Evolutionary conservation across 192 early-diverging fungal species (phyloP).

Genomic region (Haplosporangium gracile): DNA sequence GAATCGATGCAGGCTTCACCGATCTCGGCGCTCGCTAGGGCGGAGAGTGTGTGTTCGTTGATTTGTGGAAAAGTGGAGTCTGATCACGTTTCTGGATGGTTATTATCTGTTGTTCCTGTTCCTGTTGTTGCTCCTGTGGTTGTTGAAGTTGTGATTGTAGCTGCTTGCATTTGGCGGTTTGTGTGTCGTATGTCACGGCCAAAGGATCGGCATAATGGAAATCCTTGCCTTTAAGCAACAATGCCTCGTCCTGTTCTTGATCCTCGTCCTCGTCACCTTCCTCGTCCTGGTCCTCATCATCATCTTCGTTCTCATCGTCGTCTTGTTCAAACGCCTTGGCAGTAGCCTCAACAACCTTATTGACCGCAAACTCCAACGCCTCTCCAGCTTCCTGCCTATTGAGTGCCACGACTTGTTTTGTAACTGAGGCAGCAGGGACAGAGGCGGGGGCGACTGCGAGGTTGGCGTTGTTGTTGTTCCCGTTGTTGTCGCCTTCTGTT

Average conservation of each 20-base stretch:
- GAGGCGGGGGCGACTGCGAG: background rate
- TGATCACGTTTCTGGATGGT: slow-evolving; percentile 15
- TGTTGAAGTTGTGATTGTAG: background rate
- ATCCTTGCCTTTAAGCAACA: background rate
- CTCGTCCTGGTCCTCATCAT: background rate
- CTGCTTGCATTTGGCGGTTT: background rate
- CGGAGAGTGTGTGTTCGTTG: background rate
- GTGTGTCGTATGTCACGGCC: background rate
- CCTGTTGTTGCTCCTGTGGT: background rate
- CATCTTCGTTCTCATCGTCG: slow-evolving; percentile 7
- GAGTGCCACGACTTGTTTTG: background rate
- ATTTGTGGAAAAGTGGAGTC: background rate
- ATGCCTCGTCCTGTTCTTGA: background rate
- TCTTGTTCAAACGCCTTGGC: background rate
- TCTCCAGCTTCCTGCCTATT: background rate
- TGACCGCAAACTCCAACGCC: background rate
- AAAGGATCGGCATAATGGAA: slow-evolving; percentile 3
- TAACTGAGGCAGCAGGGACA: background rate
- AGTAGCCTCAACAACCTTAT: background rate
- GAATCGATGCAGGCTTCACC: slow-evolving; percentile 38
- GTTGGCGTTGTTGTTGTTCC: background rate
- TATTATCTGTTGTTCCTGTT: background rate
- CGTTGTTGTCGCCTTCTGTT: background rate
- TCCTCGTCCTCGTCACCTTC: slow-evolving; percentile 6
- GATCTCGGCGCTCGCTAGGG: background rate